A percentile compares a stretch with the other conserved stretches of the same genome.
Conservation (phyloP, 2,329 filamentous ascomycete genomes). For the Meredithiella fracta region DNA sequence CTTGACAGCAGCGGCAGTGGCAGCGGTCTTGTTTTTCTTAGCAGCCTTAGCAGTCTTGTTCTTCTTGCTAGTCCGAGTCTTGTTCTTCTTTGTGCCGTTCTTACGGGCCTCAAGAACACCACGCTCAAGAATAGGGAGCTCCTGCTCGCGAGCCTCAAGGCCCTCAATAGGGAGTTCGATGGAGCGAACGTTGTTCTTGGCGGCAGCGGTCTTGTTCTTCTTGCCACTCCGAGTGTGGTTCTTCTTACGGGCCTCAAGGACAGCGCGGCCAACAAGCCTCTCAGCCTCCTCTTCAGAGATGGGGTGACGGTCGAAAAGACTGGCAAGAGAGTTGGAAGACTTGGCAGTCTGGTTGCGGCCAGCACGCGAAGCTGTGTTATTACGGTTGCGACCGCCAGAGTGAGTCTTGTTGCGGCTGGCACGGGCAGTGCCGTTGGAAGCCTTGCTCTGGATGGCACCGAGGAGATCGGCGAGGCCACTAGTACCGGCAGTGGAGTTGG, state of each 20-base stretch:
- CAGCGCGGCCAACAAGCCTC: not conserved
- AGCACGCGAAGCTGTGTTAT: no score
- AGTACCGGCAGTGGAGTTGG: not conserved
- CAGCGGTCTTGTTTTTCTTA: not conserved
- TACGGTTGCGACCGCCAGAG: not conserved
- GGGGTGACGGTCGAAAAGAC: not conserved
- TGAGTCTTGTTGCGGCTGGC: not conserved
- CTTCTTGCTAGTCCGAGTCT: not conserved
- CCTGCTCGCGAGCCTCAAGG: not conserved
- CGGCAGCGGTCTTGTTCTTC: not conserved
- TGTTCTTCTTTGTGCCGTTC: not conserved
- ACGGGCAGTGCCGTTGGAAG: not conserved
- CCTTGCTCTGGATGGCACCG: not conserved
- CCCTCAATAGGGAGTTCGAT: not conserved
- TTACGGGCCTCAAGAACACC: slow-evolving; percentile 5
- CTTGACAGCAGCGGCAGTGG: not conserved
- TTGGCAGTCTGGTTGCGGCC: not conserved
- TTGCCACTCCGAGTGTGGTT: not conserved
- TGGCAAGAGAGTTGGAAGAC: not conserved
- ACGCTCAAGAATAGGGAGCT: not conserved
- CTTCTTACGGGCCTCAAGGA: not conserved
- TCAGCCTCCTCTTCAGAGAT: not conserved
- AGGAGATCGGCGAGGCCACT: not conserved
- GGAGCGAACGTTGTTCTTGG: not conserved
- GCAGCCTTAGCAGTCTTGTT: slow-evolving; percentile 1